phyloP scores from a whole-genome alignment of 2,329 filamentous ascomycete species.

The Pseudofabraea citricarpa region DNA sequence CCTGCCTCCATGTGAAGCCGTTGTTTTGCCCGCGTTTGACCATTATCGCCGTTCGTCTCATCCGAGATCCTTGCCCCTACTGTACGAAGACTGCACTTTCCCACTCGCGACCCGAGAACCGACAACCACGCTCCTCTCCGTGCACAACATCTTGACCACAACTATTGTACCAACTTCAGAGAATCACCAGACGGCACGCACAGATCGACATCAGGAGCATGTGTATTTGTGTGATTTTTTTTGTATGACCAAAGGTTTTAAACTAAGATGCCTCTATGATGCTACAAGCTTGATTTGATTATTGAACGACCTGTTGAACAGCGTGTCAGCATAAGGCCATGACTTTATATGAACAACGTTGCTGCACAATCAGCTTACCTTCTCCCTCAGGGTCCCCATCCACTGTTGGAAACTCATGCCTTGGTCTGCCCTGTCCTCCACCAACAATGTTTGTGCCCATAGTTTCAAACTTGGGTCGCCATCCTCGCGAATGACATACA shows the following conservation, averaged over 20 bases:
- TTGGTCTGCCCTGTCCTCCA: conserved; percentile 93
- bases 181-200: too few relatives aligned
- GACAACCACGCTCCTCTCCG: too few relatives aligned
- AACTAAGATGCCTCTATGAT: conserved; percentile 13
- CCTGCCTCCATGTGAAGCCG: not conserved
- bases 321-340: conserved; percentile 20
- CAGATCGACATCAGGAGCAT: too few relatives aligned
- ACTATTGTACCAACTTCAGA: too few relatives aligned
- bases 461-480: conserved; percentile 92
- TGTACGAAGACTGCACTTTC: conserved; percentile 3
- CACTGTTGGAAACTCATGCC: conserved; percentile 90
- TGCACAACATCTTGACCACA: too few relatives aligned
- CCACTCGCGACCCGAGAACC: too few relatives aligned
- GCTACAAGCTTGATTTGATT: conserved; percentile 16
- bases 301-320: conserved; percentile 24
- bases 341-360: conserved; percentile 7
- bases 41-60: conserved; percentile 13
- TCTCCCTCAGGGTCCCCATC: conserved; percentile 88
- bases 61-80: conserved; percentile 7
- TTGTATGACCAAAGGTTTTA: too few relatives aligned
- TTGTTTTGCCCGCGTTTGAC: conserved; percentile 20
- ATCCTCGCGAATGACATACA: conserved; percentile 92
- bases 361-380: conserved; percentile 55
- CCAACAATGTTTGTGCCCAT: conserved; percentile 93
- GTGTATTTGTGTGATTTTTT: too few relatives aligned